phyloP scores from a whole-genome alignment of 352 stramenopile species.

The Pythium scleroteichum region DNA sequence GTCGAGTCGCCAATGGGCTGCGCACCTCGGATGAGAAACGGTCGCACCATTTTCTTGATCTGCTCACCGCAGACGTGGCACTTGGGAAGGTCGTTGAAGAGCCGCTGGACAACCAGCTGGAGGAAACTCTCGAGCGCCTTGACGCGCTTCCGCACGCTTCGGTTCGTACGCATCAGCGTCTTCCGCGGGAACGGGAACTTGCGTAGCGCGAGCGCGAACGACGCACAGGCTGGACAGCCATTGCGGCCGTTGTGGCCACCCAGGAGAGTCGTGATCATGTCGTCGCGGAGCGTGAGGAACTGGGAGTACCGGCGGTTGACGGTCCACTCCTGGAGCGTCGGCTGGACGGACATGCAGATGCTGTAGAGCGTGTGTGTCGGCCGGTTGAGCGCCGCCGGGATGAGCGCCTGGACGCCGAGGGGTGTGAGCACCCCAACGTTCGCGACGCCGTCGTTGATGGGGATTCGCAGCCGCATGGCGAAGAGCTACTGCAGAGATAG shows the following conservation, averaged over 20 bases:
- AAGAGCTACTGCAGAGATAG: neutral
- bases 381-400: constrained; percentile 79
- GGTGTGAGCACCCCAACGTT: constrained; percentile 12
- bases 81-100: constrained; percentile 79
- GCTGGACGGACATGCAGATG: constrained; percentile 81
- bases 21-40: constrained; percentile 76
- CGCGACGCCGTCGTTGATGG: constrained; percentile 21
- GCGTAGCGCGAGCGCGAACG: constrained; percentile 57
- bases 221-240: constrained; percentile 64
- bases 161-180: constrained; percentile 68
- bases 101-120: constrained; percentile 61
- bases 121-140: constrained; percentile 72
- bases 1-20: constrained; percentile 76
- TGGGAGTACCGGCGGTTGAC: constrained; percentile 87
- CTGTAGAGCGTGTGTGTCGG: constrained; percentile 85
- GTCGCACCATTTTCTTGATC: constrained; percentile 67
- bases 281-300: constrained; percentile 78
- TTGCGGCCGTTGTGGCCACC: constrained; percentile 15
- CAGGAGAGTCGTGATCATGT: constrained; percentile 51
- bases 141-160: constrained; percentile 68
- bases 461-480: constrained; percentile 17
- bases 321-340: constrained; percentile 77
- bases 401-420: constrained; percentile 73
- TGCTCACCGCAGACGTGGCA: constrained; percentile 69
- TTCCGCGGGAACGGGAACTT: constrained; percentile 73